These are phyloP conservation scores for Bipolaris cookei DNA, from an alignment of 2,329 filamentous ascomycete genomes.

Conservation along the genomic window DNA sequence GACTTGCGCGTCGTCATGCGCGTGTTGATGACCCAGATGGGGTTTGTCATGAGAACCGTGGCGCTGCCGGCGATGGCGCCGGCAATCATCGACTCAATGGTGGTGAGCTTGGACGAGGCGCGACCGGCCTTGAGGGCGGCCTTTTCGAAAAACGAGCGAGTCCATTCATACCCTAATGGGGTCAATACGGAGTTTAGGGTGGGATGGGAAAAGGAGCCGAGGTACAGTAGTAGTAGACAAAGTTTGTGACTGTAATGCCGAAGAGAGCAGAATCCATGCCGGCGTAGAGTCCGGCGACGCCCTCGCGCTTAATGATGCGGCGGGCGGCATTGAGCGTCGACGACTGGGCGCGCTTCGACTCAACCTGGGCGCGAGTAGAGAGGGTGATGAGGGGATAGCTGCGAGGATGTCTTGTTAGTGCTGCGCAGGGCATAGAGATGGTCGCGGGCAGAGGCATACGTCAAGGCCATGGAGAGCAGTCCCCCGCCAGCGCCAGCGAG, in stretches of 20 bases:
- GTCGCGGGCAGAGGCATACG: slow-evolving; percentile 60
- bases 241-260: slow-evolving; percentile 98
- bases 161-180: slow-evolving; percentile 87
- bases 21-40: slow-evolving; percentile 99
- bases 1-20: slow-evolving; percentile 91
- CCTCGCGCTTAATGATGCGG: slow-evolving; percentile 89
- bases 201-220: background rate
- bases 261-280: slow-evolving; percentile 94
- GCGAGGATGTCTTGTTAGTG: slow-evolving; percentile 19
- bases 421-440: background rate
- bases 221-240: slow-evolving; percentile 97
- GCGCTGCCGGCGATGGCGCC: slow-evolving; percentile 92
- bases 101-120: slow-evolving; percentile 81
- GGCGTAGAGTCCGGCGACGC: slow-evolving; percentile 85
- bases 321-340: slow-evolving; percentile 82
- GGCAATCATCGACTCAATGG: slow-evolving; percentile 91
- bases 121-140: slow-evolving; percentile 76
- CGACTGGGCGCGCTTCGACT: slow-evolving; percentile 89
- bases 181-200: slow-evolving; percentile 7
- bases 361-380: slow-evolving; percentile 95
- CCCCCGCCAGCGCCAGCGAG: slow-evolving; percentile 92
- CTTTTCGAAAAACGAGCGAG: slow-evolving; percentile 80
- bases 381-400: slow-evolving; percentile 97
- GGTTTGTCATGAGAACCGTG: slow-evolving; percentile 95
- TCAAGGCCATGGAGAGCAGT: slow-evolving; percentile 93